These are phyloP conservation scores for Exophiala viscosa DNA, from an alignment of 2,329 filamentous ascomycete genomes.

Conservation along the genomic window DNA sequence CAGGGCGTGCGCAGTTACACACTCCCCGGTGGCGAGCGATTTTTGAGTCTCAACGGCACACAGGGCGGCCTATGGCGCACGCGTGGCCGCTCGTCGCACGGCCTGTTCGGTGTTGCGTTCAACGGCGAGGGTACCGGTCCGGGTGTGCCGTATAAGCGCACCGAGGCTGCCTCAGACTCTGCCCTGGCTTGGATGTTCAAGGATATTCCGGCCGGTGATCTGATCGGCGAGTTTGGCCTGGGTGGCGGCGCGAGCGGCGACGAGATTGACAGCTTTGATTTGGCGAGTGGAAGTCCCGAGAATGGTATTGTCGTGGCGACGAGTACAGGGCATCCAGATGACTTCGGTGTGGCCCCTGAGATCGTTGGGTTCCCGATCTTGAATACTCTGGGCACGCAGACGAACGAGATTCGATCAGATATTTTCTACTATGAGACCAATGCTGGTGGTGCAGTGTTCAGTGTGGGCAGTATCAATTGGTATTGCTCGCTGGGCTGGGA, in stretches of 20 bases:
- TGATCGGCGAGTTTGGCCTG: constrained; percentile 28
- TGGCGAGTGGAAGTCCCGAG: constrained; percentile 30
- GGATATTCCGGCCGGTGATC: constrained; percentile 24
- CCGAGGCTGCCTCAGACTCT: not conserved
- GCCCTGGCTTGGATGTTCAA: constrained; percentile 20
- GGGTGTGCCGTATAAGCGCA: constrained; percentile 30
- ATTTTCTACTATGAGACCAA: constrained; percentile 26
- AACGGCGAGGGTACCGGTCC: constrained; percentile 33
- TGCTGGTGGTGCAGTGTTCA: constrained; percentile 26
- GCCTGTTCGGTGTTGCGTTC: constrained; percentile 33
- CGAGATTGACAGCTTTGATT: constrained; percentile 36
- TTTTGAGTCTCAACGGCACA: constrained; percentile 32
- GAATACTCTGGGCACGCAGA: constrained; percentile 24
- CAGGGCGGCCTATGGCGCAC: constrained; percentile 36
- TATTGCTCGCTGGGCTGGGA: constrained; percentile 27
- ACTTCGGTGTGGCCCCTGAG: constrained; percentile 19
- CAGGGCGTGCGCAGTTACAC: constrained; percentile 33
- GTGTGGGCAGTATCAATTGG: constrained; percentile 32
- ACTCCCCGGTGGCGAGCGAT: constrained; percentile 32
- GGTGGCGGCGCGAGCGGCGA: constrained; percentile 35
- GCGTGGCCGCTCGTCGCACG: constrained; percentile 32
- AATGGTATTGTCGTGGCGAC: constrained; percentile 32
- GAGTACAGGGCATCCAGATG: constrained; percentile 14
- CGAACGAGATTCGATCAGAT: constrained; percentile 23
- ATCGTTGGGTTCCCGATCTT: constrained; percentile 25